phyloP scores from a whole-genome alignment of 2,329 filamentous ascomycete species.

The Arthrobotrys sinensis region DNA sequence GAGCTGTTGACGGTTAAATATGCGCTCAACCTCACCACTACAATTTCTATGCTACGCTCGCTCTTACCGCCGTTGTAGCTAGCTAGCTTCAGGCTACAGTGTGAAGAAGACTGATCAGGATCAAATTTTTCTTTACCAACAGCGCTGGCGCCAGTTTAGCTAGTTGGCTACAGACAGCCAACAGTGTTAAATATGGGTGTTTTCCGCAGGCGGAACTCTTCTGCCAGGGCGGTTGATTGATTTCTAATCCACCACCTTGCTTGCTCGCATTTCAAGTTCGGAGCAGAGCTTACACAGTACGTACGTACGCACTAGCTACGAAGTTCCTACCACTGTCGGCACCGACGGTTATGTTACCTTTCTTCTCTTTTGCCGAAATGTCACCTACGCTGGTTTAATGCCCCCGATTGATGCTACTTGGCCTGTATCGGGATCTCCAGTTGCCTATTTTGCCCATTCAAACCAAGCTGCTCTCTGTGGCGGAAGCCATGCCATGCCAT shows the following conservation, averaged over 20 bases:
- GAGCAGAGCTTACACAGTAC: too few relatives aligned
- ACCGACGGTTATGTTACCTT: constrained; percentile 8
- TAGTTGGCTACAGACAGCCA: neutral
- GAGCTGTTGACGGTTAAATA: constrained; percentile 30
- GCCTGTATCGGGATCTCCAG: constrained; percentile 15
- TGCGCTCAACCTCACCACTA: constrained; percentile 17
- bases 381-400: constrained; percentile 27
- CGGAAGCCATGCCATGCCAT: neutral
- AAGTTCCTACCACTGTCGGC: neutral
- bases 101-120: neutral
- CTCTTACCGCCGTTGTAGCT: neutral
- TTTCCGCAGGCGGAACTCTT: constrained; percentile 42
- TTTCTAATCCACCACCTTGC: constrained; percentile 40
- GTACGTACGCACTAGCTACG: too few relatives aligned
- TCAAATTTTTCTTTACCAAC: neutral
- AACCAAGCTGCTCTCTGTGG: neutral
- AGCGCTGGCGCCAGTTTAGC: neutral
- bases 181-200: constrained; percentile 1
- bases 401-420: constrained; percentile 1
- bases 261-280: neutral
- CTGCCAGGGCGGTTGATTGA: constrained; percentile 40
- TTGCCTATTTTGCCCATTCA: constrained; percentile 18
- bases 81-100: constrained; percentile 6
- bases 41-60: neutral
- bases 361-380: constrained; percentile 40